Percentiles rank a stretch among this genome's conserved stretches.
Evolutionary conservation across 2,329 filamentous ascomycete genomes (phyloP).

Genomic region (Calonectria hongkongensis): DNA sequence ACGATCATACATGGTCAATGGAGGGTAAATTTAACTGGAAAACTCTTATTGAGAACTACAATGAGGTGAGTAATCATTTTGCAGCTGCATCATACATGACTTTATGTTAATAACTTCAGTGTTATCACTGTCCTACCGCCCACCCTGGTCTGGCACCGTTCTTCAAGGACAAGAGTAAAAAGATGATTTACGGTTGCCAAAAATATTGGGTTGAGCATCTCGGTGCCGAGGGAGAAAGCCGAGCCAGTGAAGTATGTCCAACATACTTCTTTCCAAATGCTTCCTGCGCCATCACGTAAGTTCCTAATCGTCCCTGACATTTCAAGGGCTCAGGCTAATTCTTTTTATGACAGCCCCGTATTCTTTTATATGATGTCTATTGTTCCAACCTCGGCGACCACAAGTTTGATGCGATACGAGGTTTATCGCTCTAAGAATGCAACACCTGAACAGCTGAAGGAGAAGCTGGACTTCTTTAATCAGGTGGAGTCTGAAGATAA

Average conservation of each 20-base stretch:
- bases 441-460: constrained; percentile 72
- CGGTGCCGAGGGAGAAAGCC: constrained; percentile 64
- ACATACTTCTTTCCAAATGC: constrained; percentile 70
- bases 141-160: constrained; percentile 74
- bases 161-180: constrained; percentile 27
- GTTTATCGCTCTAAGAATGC: constrained; percentile 76
- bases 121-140: constrained; percentile 76
- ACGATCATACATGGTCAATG: constrained; percentile 74
- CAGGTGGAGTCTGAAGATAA: constrained; percentile 79
- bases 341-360: constrained; percentile 63
- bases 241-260: constrained; percentile 62
- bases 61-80: constrained; percentile 58
- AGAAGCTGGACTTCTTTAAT: constrained; percentile 75
- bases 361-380: constrained; percentile 79
- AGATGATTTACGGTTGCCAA: constrained; percentile 66
- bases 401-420: constrained; percentile 75
- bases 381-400: constrained; percentile 70
- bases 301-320: constrained; percentile 12
- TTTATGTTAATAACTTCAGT: constrained; percentile 58
- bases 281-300: constrained; percentile 69
- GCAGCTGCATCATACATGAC: neutral
- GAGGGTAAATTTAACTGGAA: constrained; percentile 76
- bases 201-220: constrained; percentile 70
- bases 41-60: constrained; percentile 77
- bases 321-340: neutral